Evolutionary conservation across 176 grass and related monocot genomes (phyloP).

Genomic region (Phoenix dactylifera): DNA sequence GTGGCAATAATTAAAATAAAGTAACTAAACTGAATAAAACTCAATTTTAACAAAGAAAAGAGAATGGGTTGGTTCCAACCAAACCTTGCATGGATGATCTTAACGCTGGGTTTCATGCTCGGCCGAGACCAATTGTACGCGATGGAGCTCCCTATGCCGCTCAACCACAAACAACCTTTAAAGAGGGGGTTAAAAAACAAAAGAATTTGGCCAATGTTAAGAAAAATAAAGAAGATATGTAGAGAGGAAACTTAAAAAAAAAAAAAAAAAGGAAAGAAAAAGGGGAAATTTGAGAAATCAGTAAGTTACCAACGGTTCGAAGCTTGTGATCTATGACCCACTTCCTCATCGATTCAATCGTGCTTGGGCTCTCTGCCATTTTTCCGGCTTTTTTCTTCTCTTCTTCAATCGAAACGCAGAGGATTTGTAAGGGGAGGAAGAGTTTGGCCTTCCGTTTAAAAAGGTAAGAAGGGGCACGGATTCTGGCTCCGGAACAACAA

Average conservation of each 20-base stretch:
- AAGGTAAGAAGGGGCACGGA: too few relatives aligned
- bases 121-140: constrained; percentile 83
- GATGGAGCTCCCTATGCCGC: constrained; percentile 56
- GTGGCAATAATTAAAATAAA: too few relatives aligned
- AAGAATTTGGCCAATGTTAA: too few relatives aligned
- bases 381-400: neutral
- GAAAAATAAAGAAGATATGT: too few relatives aligned
- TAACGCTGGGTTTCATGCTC: constrained; percentile 91
- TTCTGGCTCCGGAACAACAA: too few relatives aligned
- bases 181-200: too few relatives aligned
- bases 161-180: constrained; percentile 61
- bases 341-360: constrained; percentile 39
- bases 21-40: neutral
- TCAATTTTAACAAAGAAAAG: neutral
- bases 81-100: constrained; percentile 87
- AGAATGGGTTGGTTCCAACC: neutral
- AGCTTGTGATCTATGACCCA: constrained; percentile 69
- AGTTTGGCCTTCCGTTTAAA: too few relatives aligned
- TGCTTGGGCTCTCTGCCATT: constrained; percentile 36
- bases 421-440: too few relatives aligned
- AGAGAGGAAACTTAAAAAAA: too few relatives aligned
- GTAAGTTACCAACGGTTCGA: constrained; percentile 44
- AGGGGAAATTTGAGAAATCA: neutral
- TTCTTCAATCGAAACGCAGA: too few relatives aligned
- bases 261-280: neutral